Evolutionary conservation across 2,329 filamentous ascomycete species (phyloP).

Genomic region (Curvularia sp.): DNA sequence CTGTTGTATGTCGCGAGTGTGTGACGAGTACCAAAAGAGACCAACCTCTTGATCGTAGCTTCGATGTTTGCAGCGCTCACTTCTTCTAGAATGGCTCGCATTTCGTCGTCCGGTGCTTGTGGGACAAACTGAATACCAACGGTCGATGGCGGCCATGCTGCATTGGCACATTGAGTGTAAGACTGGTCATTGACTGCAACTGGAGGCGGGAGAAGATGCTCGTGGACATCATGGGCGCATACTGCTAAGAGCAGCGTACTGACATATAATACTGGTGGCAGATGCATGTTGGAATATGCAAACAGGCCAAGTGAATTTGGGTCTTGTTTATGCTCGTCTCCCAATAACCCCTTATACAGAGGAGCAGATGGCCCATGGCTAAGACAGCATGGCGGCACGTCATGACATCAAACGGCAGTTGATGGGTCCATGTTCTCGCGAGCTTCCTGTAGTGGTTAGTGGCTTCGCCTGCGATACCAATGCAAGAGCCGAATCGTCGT

Average conservation of each 20-base stretch:
- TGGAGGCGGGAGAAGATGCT: slow-evolving; percentile 37
- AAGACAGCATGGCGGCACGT: slow-evolving; percentile 5
- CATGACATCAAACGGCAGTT: slow-evolving; percentile 14
- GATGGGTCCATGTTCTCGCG: slow-evolving; percentile 17
- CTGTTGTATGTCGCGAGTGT: slow-evolving; percentile 63
- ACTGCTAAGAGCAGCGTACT: slow-evolving; percentile 28
- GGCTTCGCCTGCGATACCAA: slow-evolving; percentile 1
- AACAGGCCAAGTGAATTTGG: neutral
- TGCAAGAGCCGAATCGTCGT: slow-evolving; percentile 19
- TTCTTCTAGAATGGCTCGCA: slow-evolving; percentile 51
- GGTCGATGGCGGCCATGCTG: slow-evolving; percentile 54
- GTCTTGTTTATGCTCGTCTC: neutral
- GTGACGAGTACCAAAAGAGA: slow-evolving; percentile 64
- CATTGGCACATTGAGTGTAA: slow-evolving; percentile 45
- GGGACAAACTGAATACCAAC: slow-evolving; percentile 50
- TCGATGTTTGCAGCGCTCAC: slow-evolving; percentile 57
- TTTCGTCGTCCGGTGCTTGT: slow-evolving; percentile 52
- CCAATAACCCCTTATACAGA: slow-evolving; percentile 20
- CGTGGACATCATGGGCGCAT: slow-evolving; percentile 38
- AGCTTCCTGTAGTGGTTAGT: slow-evolving; percentile 43
- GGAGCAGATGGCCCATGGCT: neutral
- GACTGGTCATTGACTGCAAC: slow-evolving; percentile 44
- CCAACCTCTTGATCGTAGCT: slow-evolving; percentile 61
- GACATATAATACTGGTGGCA: slow-evolving; percentile 17
- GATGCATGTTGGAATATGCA: slow-evolving; percentile 28